Base-by-base conservation (phyloP, 2,329 filamentous ascomycete species). In the Madurella fahalii region DNA sequence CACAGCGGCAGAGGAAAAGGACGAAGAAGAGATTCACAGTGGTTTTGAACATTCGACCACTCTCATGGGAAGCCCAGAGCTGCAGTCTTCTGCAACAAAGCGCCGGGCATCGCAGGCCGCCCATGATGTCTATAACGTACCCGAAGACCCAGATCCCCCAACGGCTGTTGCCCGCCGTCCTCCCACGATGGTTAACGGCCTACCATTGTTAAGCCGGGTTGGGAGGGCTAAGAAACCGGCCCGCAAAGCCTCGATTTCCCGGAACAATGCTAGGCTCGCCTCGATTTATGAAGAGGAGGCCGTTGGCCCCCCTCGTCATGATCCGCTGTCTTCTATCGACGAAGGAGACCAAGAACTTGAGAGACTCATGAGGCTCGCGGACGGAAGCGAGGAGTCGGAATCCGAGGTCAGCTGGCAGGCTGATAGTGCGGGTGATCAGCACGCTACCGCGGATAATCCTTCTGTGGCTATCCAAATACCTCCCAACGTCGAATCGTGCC, bases 41-140 rank as follows among this genome's bases (percentile, higher is more conserved):
- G 17, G 2, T 17, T 39, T 30, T 15, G 34, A 37, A 11, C 9
- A 37, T 25, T 5, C 7, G 45, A 42, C 13, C 32, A 45, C 11
- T 2, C n/a, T 8, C 37, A 5, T n/a, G 2, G 50, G 51, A 2
- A 53, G 54, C 31, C 54, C 50, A 4, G 50, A 50, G 20, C 7
- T 53, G 17, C 50, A 53, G 16, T 53, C 50, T 2, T 57, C 54
- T 1, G 50, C 50, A 7, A 5, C 20, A 3, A 53, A 25, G 15
- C 42, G 37, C 37, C 54, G 39, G 2, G 4, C 39, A 12, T 5
- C 32, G n/a, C 50, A 44, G n/a, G 32, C 34, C 11, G 4, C 12
- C 5, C 5, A 5, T 11, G 43, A 53, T 8, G 9, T 51, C 15
- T 51, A 53, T 30, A n/a, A 51, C 13, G 1, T 57, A 5, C 47